A percentile compares a stretch with the other conserved stretches of the same genome.
Evolutionary conservation across 257 asterid genomes (phyloP).

Genomic region (Solanum dulcamara): DNA sequence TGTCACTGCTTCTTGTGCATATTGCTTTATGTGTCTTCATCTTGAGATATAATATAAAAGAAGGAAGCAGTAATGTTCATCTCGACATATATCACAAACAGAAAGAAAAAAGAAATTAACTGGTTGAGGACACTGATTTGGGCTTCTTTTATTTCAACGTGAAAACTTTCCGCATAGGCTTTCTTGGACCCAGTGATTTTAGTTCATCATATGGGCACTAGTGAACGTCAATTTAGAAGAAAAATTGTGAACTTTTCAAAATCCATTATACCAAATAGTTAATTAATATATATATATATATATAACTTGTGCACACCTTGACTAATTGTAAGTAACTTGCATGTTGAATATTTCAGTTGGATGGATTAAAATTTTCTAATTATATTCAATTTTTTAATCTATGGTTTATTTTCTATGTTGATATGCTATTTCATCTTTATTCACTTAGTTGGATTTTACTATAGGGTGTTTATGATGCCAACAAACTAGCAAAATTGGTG

Average conservation of each 20-base stretch:
- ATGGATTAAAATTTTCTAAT: neutral
- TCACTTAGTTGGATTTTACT: constrained; percentile 4
- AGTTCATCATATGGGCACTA: neutral
- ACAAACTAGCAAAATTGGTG: constrained; percentile 76
- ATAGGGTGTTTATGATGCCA: constrained; percentile 75
- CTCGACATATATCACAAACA: neutral
- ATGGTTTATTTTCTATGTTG: neutral
- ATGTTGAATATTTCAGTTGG: neutral
- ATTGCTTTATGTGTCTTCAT: neutral
- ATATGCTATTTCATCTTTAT: neutral
- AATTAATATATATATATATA: neutral
- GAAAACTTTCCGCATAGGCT: neutral
- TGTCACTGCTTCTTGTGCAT: neutral
- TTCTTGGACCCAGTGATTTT: neutral
- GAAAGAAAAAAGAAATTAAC: neutral
- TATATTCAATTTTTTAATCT: neutral
- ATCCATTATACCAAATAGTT: neutral
- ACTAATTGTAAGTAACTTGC: neutral
- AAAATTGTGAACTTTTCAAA: neutral
- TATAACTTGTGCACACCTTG: neutral
- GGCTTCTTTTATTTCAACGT: neutral
- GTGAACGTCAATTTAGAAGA: neutral
- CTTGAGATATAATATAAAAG: neutral
- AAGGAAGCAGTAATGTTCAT: neutral
- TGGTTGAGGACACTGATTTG: neutral